phyloP scores from a whole-genome alignment of 306 rosid genomes.

The Corylus americana region DNA sequence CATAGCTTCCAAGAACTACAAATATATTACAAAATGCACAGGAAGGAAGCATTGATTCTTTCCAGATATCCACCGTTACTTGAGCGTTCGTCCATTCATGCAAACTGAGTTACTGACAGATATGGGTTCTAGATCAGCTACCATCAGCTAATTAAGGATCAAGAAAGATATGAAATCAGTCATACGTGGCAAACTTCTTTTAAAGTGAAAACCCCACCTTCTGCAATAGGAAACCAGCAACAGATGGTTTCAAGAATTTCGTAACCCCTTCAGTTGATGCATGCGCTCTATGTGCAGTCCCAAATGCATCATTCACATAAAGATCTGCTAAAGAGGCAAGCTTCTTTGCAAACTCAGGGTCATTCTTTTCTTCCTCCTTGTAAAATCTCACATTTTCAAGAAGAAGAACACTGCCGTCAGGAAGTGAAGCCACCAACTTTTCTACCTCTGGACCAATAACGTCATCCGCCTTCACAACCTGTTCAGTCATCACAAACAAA shows the following conservation, averaged over 20 bases:
- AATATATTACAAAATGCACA: not conserved
- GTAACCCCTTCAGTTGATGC: constrained; percentile 99
- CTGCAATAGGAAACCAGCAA: constrained; percentile 96
- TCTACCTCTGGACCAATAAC: constrained; percentile 93
- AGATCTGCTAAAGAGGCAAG: constrained; percentile 92
- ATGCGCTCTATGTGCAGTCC: constrained; percentile 99
- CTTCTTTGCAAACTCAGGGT: constrained; percentile 92
- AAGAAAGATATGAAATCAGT: not conserved
- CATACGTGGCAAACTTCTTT: not conserved
- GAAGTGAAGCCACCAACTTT: constrained; percentile 79
- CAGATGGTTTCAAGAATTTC: constrained; percentile 93
- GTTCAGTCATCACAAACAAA: constrained; percentile 31
- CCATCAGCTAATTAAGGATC: not conserved
- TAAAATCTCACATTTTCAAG: constrained; percentile 97
- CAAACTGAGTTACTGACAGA: not conserved
- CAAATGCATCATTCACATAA: constrained; percentile 95
- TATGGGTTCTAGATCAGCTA: not conserved
- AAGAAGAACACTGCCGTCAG: constrained; percentile 88
- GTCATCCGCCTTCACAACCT: constrained; percentile 95
- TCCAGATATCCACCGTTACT: not conserved
- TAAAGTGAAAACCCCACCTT: constrained; percentile 55
- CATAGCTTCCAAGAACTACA: not conserved
- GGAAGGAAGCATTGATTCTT: constrained; percentile 7
- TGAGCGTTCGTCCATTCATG: not conserved
- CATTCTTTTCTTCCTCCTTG: constrained; percentile 98